Percentiles rank a stretch among this genome's conserved stretches.
phyloP scores from a whole-genome alignment of 331 rosid genomes.

The Rosa hybrid region DNA sequence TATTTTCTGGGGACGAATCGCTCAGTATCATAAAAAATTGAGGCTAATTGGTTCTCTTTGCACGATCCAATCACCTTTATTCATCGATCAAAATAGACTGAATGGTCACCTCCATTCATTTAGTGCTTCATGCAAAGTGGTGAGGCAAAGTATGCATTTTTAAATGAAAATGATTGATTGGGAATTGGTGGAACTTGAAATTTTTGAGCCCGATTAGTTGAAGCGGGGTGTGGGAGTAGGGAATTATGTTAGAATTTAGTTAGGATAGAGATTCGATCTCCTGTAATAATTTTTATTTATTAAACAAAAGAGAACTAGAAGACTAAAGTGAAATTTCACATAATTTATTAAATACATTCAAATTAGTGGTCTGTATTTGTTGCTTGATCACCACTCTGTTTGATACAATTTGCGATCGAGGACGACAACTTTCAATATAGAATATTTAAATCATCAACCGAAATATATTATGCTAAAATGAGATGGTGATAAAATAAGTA shows the following conservation, averaged over 20 bases:
- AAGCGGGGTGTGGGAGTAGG: not conserved
- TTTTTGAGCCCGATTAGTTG: not conserved
- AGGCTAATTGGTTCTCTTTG: not conserved
- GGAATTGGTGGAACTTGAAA: not conserved
- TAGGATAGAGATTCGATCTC: too few species aligned
- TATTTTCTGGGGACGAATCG: not conserved
- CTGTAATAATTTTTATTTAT: too few species aligned
- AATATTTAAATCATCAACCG: too few species aligned
- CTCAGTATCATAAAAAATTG: not conserved
- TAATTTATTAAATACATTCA: not conserved
- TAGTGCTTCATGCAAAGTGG: not conserved
- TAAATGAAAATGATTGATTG: not conserved
- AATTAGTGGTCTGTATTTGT: not conserved
- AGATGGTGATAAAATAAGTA: too few species aligned
- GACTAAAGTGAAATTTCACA: not conserved
- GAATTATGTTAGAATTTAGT: not conserved
- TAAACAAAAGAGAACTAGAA: too few species aligned
- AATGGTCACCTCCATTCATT: not conserved
- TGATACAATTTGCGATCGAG: too few species aligned
- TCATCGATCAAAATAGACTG: not conserved
- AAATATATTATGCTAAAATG: too few species aligned
- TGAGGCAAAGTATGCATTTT: not conserved
- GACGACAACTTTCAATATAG: too few species aligned
- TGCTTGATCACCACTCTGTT: not conserved
- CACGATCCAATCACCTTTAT: not conserved